Base-by-base conservation (phyloP, 2,329 filamentous ascomycete species). In the Hypoxylon sp. region DNA sequence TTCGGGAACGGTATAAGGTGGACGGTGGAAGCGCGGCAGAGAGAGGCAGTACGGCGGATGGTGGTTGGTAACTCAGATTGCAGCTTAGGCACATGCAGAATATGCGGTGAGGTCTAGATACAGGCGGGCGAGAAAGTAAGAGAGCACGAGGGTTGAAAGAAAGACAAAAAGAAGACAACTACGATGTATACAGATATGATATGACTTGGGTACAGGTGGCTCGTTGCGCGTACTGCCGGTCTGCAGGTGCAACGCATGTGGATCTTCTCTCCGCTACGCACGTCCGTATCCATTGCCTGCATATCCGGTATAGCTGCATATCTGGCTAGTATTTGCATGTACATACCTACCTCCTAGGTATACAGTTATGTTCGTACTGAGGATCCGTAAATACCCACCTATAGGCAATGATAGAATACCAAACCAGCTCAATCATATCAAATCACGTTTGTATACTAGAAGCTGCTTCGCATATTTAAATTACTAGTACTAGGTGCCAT, bases 1-100 rank as follows among this genome's bases (percentile, higher is more conserved):
- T 53, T 51, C 47, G 43, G 20, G 58, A 51, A 51, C n/a, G 42
- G 26, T 26, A n/a, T n/a, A n/a, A n/a, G 35, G 31, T 49, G 49
- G 33, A 43, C 38, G 52, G 21, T 10, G 33, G 29, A 48, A 31
- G 41, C 18, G 18, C 6, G 27, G 46, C 21, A 47, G 33, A 42
- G 17, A 42, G 48, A 29, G 5, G 18, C 49, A 18, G n/a, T 6
- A 18, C 24, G 21, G 33, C 45, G 24, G 41, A 53, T 24, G 43
- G 35, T 43, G 37, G n/a, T n/a, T 48, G 38, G 48, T 29, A 18
- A 20, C 41, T 33, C 2, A 21, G 18, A 48, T 33, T 4, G 27
- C 45, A 48, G 17, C 18, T 37, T 10, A 37, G 29, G 38, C 23
- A 33, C 26, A 45, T 23, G 27, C 27, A 45, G 41, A 38, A 20